These are phyloP conservation scores for Fragaria ananassa DNA, from an alignment of 306 rosid species.

Conservation along the genomic window DNA sequence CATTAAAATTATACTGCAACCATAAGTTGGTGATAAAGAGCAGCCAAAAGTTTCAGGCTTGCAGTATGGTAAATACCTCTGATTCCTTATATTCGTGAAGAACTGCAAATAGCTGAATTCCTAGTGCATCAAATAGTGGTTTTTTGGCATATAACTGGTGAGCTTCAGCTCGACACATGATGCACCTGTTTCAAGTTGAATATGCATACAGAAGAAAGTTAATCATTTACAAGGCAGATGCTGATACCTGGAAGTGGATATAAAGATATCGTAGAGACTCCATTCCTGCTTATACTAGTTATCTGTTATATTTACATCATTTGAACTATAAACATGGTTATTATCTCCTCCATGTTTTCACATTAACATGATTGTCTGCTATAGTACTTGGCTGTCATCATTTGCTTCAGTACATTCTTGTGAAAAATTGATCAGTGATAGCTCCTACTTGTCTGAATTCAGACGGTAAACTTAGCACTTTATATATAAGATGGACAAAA, in stretches of 20 bases:
- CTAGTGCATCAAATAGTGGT: slow-evolving; percentile 86
- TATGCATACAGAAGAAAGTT: slow-evolving; percentile 15
- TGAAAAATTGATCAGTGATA: background rate
- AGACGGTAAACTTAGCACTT: slow-evolving; percentile 4
- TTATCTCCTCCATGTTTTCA: background rate
- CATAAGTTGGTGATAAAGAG: slow-evolving; percentile 22
- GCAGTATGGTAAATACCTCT: slow-evolving; percentile 48
- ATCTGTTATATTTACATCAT: background rate
- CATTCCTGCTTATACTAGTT: background rate
- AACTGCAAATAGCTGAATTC: slow-evolving; percentile 75
- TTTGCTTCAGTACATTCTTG: background rate
- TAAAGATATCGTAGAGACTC: background rate
- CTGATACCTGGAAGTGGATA: background rate
- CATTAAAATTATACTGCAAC: slow-evolving; percentile 20
- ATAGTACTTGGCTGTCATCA: background rate
- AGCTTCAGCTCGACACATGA: slow-evolving; percentile 98
- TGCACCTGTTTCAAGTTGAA: slow-evolving; percentile 64
- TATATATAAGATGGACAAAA: background rate
- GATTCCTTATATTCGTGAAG: slow-evolving; percentile 75
- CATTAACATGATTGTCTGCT: background rate
- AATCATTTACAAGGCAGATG: slow-evolving; percentile 19
- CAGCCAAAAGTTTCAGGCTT: slow-evolving; percentile 17
- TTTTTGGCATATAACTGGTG: slow-evolving; percentile 73
- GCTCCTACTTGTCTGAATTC: background rate
- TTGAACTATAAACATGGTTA: background rate